phyloP scores from a whole-genome alignment of 805 yeast genomes.

The Kuraishia ogatae region DNA sequence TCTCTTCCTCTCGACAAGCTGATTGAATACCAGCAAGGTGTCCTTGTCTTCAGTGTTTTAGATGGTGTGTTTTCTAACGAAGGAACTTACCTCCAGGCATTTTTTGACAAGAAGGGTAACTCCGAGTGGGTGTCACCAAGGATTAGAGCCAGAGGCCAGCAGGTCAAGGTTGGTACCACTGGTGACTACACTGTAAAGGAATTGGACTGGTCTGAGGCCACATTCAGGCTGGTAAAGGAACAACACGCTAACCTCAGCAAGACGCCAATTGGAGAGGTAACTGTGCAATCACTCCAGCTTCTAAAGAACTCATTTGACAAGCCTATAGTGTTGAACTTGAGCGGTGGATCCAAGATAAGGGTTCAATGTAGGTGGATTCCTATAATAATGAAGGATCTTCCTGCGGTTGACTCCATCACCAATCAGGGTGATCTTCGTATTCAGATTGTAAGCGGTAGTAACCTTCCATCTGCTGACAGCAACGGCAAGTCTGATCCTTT shows the following conservation, averaged over 20 bases:
- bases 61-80: conserved; percentile 47
- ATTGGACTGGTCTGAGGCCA: conserved; percentile 61
- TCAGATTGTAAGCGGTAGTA: conserved; percentile 53
- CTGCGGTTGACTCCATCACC: conserved; percentile 64
- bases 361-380: conserved; percentile 77
- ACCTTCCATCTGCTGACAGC: conserved; percentile 77
- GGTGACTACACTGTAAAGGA: conserved; percentile 77
- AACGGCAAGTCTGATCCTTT: conserved; percentile 95
- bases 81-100: conserved; percentile 64
- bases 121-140: conserved; percentile 51
- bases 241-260: conserved; percentile 44
- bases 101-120: conserved; percentile 68
- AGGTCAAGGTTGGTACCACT: conserved; percentile 28
- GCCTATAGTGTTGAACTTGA: conserved; percentile 47
- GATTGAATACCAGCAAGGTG: conserved; percentile 59
- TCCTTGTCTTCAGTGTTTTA: conserved; percentile 57
- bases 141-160: conserved; percentile 29
- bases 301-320: conserved; percentile 55
- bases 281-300: conserved; percentile 58
- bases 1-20: conserved; percentile 53
- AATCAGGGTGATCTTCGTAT: conserved; percentile 67
- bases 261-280: conserved; percentile 50
- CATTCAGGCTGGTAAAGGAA: conserved; percentile 54
- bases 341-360: conserved; percentile 41
- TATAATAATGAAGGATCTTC: conserved; percentile 46